phyloP scores from a whole-genome alignment of 83 land plant species.

The Picea abies region DNA sequence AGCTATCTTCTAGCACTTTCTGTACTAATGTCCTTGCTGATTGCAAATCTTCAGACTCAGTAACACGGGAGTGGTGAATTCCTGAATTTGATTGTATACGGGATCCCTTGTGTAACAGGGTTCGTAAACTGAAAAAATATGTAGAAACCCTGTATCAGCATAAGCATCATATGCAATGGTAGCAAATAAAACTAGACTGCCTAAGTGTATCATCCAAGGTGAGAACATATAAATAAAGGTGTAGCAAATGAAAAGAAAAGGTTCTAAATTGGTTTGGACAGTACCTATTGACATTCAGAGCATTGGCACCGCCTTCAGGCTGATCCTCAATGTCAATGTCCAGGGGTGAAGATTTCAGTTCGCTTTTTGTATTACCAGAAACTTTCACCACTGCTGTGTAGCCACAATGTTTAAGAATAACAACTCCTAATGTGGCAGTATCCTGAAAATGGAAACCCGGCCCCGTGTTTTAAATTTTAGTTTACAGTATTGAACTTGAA shows the following conservation, averaged over 20 bases:
- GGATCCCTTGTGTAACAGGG: constrained; percentile 45
- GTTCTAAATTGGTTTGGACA: neutral
- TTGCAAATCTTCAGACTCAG: constrained; percentile 33
- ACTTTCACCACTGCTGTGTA: constrained; percentile 85
- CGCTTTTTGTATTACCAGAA: constrained; percentile 30
- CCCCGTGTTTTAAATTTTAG: neutral
- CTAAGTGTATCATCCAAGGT: neutral
- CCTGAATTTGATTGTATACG: constrained; percentile 23
- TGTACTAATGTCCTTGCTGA: constrained; percentile 37
- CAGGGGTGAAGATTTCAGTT: constrained; percentile 28
- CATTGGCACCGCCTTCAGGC: constrained; percentile 96
- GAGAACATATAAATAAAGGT: constrained; percentile 4
- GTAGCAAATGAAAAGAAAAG: constrained; percentile 6
- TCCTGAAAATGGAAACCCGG: constrained; percentile 34
- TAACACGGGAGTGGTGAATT: constrained; percentile 12
- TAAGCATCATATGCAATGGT: constrained; percentile 4
- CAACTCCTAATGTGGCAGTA: constrained; percentile 76
- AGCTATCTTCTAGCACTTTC: constrained; percentile 56
- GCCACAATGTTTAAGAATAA: constrained; percentile 83
- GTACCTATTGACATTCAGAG: constrained; percentile 93
- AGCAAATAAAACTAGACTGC: no score
- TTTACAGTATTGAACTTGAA: neutral
- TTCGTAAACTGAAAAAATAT: constrained; percentile 65
- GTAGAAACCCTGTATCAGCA: neutral
- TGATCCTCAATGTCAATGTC: constrained; percentile 85